Conservation (phyloP, 2,329 filamentous ascomycete species). For the Penicillium brasilianum region DNA sequence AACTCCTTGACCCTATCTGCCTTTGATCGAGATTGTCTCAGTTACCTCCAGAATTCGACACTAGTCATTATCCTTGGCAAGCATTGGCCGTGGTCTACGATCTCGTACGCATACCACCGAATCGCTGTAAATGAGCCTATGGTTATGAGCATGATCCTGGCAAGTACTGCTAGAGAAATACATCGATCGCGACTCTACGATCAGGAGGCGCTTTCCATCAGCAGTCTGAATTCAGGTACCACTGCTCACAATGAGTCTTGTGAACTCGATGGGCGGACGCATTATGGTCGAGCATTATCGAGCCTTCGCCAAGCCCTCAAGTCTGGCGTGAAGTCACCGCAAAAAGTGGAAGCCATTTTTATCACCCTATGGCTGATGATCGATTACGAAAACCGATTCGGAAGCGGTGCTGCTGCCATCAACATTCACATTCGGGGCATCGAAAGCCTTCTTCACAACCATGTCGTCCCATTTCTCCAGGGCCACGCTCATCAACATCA, state of each 20-base stretch:
- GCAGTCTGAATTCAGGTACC: background rate
- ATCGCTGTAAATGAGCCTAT: constrained; percentile 34
- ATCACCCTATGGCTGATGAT: constrained; percentile 38
- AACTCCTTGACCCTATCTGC: constrained; percentile 31
- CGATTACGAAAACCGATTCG: constrained; percentile 37
- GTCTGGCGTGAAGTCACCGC: constrained; percentile 31
- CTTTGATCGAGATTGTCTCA: constrained; percentile 32
- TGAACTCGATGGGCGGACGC: constrained; percentile 28
- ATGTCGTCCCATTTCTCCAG: constrained; percentile 32
- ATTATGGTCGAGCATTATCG: constrained; percentile 34
- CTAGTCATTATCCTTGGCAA: constrained; percentile 35
- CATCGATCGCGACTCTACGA: constrained; percentile 29
- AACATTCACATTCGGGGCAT: constrained; percentile 35
- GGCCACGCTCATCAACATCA: background rate
- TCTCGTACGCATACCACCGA: constrained; percentile 35
- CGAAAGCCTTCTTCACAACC: constrained; percentile 29
- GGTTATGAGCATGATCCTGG: constrained; percentile 39
- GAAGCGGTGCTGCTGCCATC: constrained; percentile 31
- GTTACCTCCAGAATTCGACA: constrained; percentile 32
- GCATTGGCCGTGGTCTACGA: constrained; percentile 36
- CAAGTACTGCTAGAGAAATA: constrained; percentile 32
- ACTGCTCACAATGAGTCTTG: constrained; percentile 15
- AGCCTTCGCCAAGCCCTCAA: constrained; percentile 31
- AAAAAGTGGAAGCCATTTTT: constrained; percentile 34
- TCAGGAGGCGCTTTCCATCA: constrained; percentile 11